Evolutionary conservation across 768 basidiomycete genomes (phyloP), one percentile per base, ranked within the genome.

Genomic region (Boletus tylopilopsis): DNA sequence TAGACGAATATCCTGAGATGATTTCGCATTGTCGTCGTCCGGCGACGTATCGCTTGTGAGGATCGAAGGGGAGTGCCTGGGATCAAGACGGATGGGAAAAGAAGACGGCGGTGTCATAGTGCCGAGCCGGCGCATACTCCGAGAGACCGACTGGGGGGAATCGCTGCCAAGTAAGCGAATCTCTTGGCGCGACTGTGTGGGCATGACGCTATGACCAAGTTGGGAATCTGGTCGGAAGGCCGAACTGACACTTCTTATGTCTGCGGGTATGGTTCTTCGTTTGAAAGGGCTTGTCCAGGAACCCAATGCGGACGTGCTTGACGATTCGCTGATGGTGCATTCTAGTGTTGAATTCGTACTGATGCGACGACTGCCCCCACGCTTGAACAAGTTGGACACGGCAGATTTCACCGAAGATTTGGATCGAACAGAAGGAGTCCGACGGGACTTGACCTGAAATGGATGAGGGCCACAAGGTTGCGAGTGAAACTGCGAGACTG

Each of bases 1-100:
- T 38, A 77, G 71, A 33, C 76, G 80, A 46, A 90, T 81, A 33
- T 84, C 76, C 53, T 77, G 73, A 50, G 79, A 75, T n/a, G 84
- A 77, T 50, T 79, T 76, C 48, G 81, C 66, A 44, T 71, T 73
- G 2, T 83, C 79, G 42, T 84, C 81, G 49, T 82, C 80, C 34
- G 43, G 77, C 70, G 39, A 77, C 59, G 55, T 74, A 70, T 58
- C 55, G 37, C 38, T 56, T 32, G 62, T 47, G 13, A 64, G 58
- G 43, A 70, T 64, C 9, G 66, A 63, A 44, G 52, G 54, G 11
- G 73, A 70, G 50, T 66, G 71, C 54, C 68, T 72, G 29, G 63
- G 60, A 24, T 77, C 75, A 35, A 71, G 60, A 45, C 56, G 62
- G 18, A 57, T 53, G 13, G 56, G 49, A 50, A 81, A 84, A 6